Percentiles rank a stretch among this genome's conserved stretches.
Conservation (phyloP, 768 basidiomycete genomes). For the Boletus reticulatus region DNA sequence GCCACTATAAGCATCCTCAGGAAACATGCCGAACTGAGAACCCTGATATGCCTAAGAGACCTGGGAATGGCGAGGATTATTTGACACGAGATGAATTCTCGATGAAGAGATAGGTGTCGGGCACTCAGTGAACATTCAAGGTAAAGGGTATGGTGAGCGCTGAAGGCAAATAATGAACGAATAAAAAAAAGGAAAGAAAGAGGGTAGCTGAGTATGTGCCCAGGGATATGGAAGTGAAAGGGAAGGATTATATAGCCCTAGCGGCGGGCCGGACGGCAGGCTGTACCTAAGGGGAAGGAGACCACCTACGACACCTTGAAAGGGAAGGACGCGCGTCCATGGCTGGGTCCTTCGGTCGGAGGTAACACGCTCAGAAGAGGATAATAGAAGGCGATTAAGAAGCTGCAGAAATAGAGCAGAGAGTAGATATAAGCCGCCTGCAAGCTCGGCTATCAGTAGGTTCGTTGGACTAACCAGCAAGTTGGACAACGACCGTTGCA, state of each 20-base stretch:
- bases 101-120: neutral
- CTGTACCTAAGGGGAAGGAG: neutral
- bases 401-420: neutral
- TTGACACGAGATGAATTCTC: neutral
- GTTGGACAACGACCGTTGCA: neutral
- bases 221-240: neutral
- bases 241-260: neutral
- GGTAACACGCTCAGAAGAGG: neutral
- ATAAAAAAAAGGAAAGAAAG: neutral
- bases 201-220: too few relatives aligned
- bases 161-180: neutral
- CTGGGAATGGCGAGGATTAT: neutral
- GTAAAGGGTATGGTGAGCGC: neutral
- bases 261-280: neutral
- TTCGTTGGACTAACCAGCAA: neutral
- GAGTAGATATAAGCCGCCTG: neutral
- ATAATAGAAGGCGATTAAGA: neutral
- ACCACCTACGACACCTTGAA: neutral
- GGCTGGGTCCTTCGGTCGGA: neutral
- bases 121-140: neutral
- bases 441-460: neutral
- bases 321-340: neutral
- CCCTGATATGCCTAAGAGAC: neutral
- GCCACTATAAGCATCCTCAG: neutral
- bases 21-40: slow-evolving; percentile 2